These are phyloP conservation scores for Moricandia arvensis DNA, from an alignment of 345 rosid species.

Conservation along the genomic window DNA sequence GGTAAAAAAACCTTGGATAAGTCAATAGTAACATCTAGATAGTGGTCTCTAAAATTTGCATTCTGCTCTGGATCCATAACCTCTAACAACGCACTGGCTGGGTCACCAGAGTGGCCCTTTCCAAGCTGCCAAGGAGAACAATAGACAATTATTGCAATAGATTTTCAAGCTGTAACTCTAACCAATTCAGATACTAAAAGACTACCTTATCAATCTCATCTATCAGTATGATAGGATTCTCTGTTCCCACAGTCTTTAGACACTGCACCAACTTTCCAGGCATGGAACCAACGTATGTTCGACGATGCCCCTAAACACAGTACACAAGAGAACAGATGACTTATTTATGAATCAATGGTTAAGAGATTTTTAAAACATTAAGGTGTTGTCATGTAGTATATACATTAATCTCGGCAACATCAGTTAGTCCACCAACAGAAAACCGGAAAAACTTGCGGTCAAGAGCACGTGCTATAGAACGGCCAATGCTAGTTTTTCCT, in stretches of 20 bases:
- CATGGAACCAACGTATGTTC: constrained; percentile 80
- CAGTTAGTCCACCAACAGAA: constrained; percentile 90
- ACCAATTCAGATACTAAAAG: background rate
- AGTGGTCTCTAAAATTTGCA: constrained; percentile 90
- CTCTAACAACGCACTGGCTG: constrained; percentile 93
- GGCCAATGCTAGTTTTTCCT: constrained; percentile 94
- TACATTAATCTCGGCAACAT: constrained; percentile 95
- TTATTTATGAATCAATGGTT: background rate
- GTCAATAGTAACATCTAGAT: constrained; percentile 73
- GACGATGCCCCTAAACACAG: constrained; percentile 67
- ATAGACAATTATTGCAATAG: background rate
- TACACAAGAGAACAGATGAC: constrained; percentile 12
- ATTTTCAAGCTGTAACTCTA: background rate
- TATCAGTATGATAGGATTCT: constrained; percentile 84
- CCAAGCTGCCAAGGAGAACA: constrained; percentile 65
- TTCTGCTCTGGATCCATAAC: constrained; percentile 97
- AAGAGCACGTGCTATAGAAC: constrained; percentile 91
- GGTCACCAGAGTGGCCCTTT: constrained; percentile 73
- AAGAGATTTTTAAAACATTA: background rate
- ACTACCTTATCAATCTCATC: constrained; percentile 95
- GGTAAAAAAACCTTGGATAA: background rate
- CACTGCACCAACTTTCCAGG: constrained; percentile 97
- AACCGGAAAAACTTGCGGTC: constrained; percentile 81
- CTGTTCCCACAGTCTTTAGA: constrained; percentile 85
- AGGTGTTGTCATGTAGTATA: background rate